Percentiles rank a stretch among this genome's conserved stretches.
These are phyloP conservation scores for Cladosporium austrohemisphaericum DNA, from an alignment of 2,329 filamentous ascomycete genomes.

Conservation along the genomic window DNA sequence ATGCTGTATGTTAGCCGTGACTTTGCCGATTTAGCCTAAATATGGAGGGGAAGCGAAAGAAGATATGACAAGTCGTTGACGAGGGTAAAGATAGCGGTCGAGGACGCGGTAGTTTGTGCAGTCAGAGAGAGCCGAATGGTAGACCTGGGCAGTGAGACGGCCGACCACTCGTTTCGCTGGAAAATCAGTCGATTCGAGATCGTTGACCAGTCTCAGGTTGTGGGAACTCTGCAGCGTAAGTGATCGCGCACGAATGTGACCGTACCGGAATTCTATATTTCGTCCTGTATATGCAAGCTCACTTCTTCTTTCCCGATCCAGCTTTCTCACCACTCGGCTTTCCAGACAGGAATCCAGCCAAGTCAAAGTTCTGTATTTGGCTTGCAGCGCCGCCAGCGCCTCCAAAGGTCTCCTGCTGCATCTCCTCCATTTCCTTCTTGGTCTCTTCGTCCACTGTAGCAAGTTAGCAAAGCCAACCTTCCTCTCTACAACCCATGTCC, in stretches of 20 bases:
- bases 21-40: constrained; percentile 9
- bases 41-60: not conserved
- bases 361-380: constrained; percentile 61
- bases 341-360: constrained; percentile 66
- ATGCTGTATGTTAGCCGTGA: not conserved
- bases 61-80: not conserved
- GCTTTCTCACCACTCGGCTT: constrained; percentile 25
- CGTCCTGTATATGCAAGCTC: not conserved
- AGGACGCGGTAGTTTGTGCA: no score
- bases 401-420: constrained; percentile 67
- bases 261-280: not conserved
- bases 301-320: constrained; percentile 9
- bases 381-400: constrained; percentile 42
- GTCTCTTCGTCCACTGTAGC: constrained; percentile 89
- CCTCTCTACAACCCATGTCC: not conserved
- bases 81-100: no score
- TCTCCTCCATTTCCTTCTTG: constrained; percentile 85
- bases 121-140: no score
- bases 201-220: no score
- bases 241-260: no score
- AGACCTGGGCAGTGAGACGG: no score
- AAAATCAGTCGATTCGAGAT: no score
- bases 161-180: no score
- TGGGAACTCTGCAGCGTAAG: no score
- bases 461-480: constrained; percentile 17